These are phyloP conservation scores for Lentinus tigrinus DNA, from an alignment of 768 basidiomycete genomes.

Conservation along the genomic window DNA sequence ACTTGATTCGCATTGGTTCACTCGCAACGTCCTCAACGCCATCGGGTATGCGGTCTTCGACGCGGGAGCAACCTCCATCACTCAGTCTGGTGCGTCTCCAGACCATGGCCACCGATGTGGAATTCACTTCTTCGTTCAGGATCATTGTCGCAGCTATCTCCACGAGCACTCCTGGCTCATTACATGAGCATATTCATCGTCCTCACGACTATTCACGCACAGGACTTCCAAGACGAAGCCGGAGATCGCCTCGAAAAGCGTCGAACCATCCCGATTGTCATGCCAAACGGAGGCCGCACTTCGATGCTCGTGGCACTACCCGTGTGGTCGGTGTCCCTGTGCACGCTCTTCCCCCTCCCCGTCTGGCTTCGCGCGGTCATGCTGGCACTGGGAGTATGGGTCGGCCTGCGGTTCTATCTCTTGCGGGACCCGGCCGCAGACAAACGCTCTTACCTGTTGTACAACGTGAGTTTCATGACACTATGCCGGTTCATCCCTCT, in stretches of 20 bases:
- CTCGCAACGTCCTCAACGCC: constrained; percentile 17
- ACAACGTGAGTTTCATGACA: no score
- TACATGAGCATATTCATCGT: background rate
- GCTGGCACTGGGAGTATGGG: background rate
- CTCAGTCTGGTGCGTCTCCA: background rate
- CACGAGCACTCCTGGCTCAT: background rate
- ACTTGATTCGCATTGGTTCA: constrained; percentile 11
- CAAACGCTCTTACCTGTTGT: no score
- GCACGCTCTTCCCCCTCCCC: background rate
- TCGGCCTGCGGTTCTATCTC: no score
- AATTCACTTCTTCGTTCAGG: background rate
- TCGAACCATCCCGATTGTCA: constrained; percentile 2
- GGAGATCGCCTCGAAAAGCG: background rate
- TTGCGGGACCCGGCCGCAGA: no score
- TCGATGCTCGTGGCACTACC: background rate
- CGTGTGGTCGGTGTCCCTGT: constrained; percentile 1
- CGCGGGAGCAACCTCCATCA: constrained; percentile 20
- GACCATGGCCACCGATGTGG: background rate
- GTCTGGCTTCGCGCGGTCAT: background rate
- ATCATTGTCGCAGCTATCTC: background rate
- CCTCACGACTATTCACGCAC: constrained; percentile 5
- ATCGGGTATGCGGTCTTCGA: constrained; percentile 18
- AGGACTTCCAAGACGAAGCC: constrained; percentile 8
- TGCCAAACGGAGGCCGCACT: background rate
- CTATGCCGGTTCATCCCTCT: no score